Percentiles rank a stretch among this genome's conserved stretches.
These are phyloP conservation scores for Dalbergia cochinchinensis DNA, from an alignment of 306 rosid genomes.

Conservation along the genomic window DNA sequence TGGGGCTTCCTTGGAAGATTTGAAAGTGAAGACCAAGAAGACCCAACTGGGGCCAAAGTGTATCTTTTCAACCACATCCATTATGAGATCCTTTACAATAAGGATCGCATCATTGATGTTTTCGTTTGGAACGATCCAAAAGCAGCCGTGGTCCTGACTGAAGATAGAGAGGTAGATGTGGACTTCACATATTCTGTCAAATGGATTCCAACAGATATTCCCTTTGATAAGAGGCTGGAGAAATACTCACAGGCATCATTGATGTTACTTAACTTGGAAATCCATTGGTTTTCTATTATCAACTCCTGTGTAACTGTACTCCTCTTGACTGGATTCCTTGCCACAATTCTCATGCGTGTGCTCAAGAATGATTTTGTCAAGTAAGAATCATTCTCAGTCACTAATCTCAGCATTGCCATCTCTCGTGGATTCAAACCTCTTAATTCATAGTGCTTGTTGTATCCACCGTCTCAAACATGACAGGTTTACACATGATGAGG, in stretches of 20 bases:
- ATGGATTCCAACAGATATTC: slow-evolving; percentile 57
- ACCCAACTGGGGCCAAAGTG: slow-evolving; percentile 38
- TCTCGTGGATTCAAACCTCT: slow-evolving; percentile 14
- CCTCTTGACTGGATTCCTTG: slow-evolving; percentile 59
- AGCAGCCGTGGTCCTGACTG: slow-evolving; percentile 51
- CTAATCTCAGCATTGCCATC: not conserved
- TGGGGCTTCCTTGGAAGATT: slow-evolving; percentile 66
- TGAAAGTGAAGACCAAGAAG: slow-evolving; percentile 52
- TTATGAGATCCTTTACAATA: slow-evolving; percentile 55
- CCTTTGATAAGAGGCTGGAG: slow-evolving; percentile 65
- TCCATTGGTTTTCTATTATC: slow-evolving; percentile 64
- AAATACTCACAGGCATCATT: slow-evolving; percentile 60
- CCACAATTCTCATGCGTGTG: slow-evolving; percentile 62
- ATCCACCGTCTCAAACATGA: slow-evolving; percentile 16
- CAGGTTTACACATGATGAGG: slow-evolving; percentile 58
- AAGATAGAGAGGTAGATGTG: slow-evolving; percentile 53
- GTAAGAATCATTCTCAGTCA: slow-evolving; percentile 44
- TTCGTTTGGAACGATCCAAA: slow-evolving; percentile 49
- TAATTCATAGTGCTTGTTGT: slow-evolving; percentile 4
- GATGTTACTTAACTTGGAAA: slow-evolving; percentile 53
- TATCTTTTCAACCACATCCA: slow-evolving; percentile 52
- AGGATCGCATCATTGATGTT: slow-evolving; percentile 57
- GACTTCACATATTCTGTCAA: slow-evolving; percentile 62
- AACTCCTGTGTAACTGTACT: slow-evolving; percentile 59
- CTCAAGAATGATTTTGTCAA: slow-evolving; percentile 63